Conservation (phyloP, 2,329 filamentous ascomycete genomes). For the Penicillium sp. region DNA sequence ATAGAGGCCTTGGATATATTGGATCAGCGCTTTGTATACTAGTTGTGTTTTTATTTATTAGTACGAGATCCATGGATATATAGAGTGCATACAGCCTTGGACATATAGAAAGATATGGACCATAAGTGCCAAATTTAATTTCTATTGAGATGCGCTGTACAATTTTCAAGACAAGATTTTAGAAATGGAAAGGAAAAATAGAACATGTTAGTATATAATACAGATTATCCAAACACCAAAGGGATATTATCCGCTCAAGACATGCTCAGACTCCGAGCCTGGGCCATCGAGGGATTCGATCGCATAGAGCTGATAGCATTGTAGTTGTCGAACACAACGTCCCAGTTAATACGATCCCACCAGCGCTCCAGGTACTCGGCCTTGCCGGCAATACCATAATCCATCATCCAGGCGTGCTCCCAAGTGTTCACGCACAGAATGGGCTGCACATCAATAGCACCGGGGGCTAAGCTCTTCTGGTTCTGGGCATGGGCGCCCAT, state of each 20-base stretch:
- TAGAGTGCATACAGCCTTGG: not conserved
- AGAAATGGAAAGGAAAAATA: conserved; percentile 8
- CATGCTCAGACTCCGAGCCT: conserved; percentile 29
- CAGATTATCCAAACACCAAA: conserved; percentile 24
- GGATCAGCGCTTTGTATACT: conserved; percentile 12
- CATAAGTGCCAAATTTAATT: conserved; percentile 8
- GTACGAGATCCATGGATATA: not conserved
- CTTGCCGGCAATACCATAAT: conserved; percentile 80
- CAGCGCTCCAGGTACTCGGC: conserved; percentile 71
- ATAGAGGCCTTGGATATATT: not conserved
- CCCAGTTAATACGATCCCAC: conserved; percentile 91
- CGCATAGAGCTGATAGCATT: conserved; percentile 30
- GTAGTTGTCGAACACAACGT: conserved; percentile 60
- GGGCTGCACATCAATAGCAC: conserved; percentile 62
- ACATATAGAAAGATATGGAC: not conserved
- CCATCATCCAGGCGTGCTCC: conserved; percentile 88
- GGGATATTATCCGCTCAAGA: conserved; percentile 19
- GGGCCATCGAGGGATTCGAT: conserved; percentile 23
- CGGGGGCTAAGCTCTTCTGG: conserved; percentile 40
- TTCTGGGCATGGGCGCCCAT: conserved; percentile 37
- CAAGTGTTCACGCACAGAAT: conserved; percentile 92
- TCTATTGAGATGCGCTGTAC: conserved; percentile 22
- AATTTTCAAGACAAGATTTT: conserved; percentile 10
- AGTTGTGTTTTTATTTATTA: conserved; percentile 3
- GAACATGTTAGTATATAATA: conserved; percentile 28